Percentiles rank a stretch among this genome's conserved stretches.
These are phyloP conservation scores for Leccinum subtestaceum DNA, from an alignment of 768 basidiomycete genomes.

Conservation along the genomic window DNA sequence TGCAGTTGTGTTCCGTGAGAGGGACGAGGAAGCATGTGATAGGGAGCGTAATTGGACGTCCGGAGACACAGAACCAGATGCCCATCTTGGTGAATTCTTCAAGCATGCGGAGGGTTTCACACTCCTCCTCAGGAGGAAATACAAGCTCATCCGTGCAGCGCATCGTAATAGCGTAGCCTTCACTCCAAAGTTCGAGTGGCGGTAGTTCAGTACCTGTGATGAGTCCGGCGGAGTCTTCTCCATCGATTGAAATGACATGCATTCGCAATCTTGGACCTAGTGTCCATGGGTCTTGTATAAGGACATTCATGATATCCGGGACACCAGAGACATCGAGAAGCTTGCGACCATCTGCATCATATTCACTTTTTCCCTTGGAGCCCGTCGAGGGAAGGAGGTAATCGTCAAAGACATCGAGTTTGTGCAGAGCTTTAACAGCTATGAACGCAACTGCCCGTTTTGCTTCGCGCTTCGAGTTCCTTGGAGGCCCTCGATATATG, in stretches of 20 bases:
- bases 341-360: constrained; percentile 51
- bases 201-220: constrained; percentile 63
- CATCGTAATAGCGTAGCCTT: constrained; percentile 34
- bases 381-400: constrained; percentile 72
- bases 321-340: constrained; percentile 44
- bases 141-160: constrained; percentile 48
- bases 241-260: constrained; percentile 57
- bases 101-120: constrained; percentile 49
- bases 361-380: constrained; percentile 44
- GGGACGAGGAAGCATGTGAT: constrained; percentile 68
- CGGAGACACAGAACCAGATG: constrained; percentile 62
- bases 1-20: constrained; percentile 44
- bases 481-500: constrained; percentile 54
- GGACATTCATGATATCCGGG: constrained; percentile 55
- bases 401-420: constrained; percentile 77
- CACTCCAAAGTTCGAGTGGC: constrained; percentile 40
- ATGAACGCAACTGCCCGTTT: constrained; percentile 80
- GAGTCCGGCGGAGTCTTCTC: constrained; percentile 52
- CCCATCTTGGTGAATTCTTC: constrained; percentile 63
- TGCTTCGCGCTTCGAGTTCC: constrained; percentile 73
- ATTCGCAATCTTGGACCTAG: constrained; percentile 56
- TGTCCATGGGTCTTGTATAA: constrained; percentile 67
- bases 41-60: constrained; percentile 48
- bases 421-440: constrained; percentile 67
- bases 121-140: constrained; percentile 46